Evolutionary conservation across 2,329 filamentous ascomycete species (phyloP).

Genomic region (Botrytis paeoniae): DNA sequence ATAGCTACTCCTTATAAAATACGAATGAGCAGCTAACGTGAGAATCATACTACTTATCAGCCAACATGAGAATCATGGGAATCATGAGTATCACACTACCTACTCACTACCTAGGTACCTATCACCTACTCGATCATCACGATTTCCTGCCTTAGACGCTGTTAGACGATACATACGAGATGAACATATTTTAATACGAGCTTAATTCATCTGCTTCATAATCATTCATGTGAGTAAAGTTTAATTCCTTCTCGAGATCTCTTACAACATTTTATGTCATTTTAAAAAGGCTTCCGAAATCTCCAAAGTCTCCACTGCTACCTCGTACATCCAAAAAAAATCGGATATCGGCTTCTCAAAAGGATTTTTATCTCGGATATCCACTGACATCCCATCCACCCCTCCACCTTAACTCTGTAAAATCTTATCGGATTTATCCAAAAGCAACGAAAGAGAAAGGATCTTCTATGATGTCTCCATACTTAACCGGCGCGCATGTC

Average conservation of each 20-base stretch:
- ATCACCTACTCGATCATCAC: background rate
- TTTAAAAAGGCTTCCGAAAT: background rate
- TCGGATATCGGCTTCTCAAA: slow-evolving; percentile 12
- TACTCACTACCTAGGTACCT: background rate
- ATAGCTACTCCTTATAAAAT: background rate
- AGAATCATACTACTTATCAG: background rate
- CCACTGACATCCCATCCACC: background rate
- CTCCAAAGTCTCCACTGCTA: background rate
- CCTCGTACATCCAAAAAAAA: background rate
- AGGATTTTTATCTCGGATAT: background rate
- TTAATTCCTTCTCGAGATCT: background rate
- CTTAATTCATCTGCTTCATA: background rate
- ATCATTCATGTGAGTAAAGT: background rate
- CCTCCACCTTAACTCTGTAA: background rate
- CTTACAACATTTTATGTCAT: background rate
- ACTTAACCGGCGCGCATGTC: slow-evolving; percentile 14
- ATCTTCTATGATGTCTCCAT: slow-evolving; percentile 7
- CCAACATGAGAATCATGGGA: too few relatives aligned
- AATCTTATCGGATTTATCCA: background rate
- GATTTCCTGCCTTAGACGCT: background rate
- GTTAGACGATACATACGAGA: background rate
- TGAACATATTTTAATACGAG: background rate
- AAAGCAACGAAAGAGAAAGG: background rate
- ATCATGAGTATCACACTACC: background rate
- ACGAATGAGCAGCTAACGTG: background rate